Conservation (phyloP, 352 stramenopile genomes). For the Phytophthora foliorum region DNA sequence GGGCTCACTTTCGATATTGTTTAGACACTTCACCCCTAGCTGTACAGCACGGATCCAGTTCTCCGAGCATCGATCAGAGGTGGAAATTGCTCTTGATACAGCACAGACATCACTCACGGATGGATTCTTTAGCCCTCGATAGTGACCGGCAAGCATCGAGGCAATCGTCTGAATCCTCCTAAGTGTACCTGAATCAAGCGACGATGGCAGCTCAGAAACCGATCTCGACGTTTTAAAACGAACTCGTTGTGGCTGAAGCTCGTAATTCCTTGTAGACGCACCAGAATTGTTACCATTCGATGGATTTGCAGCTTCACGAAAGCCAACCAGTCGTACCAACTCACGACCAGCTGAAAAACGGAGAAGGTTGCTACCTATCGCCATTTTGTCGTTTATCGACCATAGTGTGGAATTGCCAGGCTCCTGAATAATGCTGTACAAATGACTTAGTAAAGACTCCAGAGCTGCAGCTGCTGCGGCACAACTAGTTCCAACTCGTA, state of each 20-base stretch:
- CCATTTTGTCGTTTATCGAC: slow-evolving; percentile 31
- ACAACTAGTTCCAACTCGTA: slow-evolving; percentile 44
- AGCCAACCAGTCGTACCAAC: slow-evolving; percentile 52
- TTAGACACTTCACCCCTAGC: slow-evolving; percentile 55
- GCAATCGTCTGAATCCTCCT: slow-evolving; percentile 48
- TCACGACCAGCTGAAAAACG: slow-evolving; percentile 37
- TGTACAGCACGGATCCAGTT: slow-evolving; percentile 55
- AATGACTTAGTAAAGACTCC: slow-evolving; percentile 36
- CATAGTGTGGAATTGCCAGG: slow-evolving; percentile 49
- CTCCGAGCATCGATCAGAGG: slow-evolving; percentile 7
- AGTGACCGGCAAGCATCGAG: slow-evolving; percentile 57
- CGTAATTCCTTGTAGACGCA: slow-evolving; percentile 19
- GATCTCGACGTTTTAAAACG: slow-evolving; percentile 52
- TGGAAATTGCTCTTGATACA: slow-evolving; percentile 52
- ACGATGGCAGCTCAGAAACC: slow-evolving; percentile 4
- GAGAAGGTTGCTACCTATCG: slow-evolving; percentile 36
- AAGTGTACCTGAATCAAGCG: slow-evolving; percentile 41
- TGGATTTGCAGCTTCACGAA: slow-evolving; percentile 18
- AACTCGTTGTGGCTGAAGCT: slow-evolving; percentile 48
- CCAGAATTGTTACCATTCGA: not conserved
- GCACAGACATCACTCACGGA: slow-evolving; percentile 64
- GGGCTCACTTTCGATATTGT: slow-evolving; percentile 62
- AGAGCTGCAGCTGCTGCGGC: slow-evolving; percentile 32
- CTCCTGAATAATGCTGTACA: slow-evolving; percentile 54
- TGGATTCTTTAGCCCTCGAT: slow-evolving; percentile 45